Percentiles rank a stretch among this genome's conserved stretches.
Evolutionary conservation across 495 filamentous ascomycete genomes (phyloP).

Genomic region (Penicillium simplicissimum): DNA sequence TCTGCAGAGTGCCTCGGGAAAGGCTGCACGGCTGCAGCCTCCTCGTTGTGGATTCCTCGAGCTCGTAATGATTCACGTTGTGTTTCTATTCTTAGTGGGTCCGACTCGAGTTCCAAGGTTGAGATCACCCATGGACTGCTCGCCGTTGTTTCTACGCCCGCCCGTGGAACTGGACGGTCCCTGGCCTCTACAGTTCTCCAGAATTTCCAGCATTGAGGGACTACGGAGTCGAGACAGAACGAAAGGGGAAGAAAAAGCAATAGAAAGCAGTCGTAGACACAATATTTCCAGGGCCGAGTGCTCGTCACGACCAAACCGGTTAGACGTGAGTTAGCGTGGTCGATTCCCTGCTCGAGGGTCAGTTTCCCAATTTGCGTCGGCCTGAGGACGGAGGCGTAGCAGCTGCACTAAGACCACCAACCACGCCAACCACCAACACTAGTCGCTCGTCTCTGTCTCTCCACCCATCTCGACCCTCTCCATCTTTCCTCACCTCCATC

Average conservation of each 20-base stretch:
- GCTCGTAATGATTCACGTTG: background rate
- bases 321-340: constrained; percentile 13
- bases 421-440: background rate
- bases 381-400: constrained; percentile 7
- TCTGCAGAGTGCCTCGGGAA: background rate
- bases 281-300: background rate
- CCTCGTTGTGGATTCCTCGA: background rate
- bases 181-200: background rate
- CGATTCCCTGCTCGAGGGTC: constrained; percentile 17
- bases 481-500: background rate
- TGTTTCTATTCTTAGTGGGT: constrained; percentile 4
- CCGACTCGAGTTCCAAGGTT: too few relatives aligned
- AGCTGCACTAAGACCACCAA: background rate
- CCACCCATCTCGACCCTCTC: background rate
- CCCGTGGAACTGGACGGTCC: constrained; percentile 2
- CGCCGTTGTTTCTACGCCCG: background rate
- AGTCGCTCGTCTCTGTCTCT: background rate
- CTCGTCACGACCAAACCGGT: background rate
- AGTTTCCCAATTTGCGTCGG: background rate
- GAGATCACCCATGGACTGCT: constrained; percentile 4
- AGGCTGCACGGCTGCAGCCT: background rate
- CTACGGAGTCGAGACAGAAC: background rate
- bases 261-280: background rate
- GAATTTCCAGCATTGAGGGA: background rate
- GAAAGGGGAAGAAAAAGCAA: background rate